These are phyloP conservation scores for Xylariales sp. DNA, from an alignment of 2,329 filamentous ascomycete genomes.

Conservation along the genomic window DNA sequence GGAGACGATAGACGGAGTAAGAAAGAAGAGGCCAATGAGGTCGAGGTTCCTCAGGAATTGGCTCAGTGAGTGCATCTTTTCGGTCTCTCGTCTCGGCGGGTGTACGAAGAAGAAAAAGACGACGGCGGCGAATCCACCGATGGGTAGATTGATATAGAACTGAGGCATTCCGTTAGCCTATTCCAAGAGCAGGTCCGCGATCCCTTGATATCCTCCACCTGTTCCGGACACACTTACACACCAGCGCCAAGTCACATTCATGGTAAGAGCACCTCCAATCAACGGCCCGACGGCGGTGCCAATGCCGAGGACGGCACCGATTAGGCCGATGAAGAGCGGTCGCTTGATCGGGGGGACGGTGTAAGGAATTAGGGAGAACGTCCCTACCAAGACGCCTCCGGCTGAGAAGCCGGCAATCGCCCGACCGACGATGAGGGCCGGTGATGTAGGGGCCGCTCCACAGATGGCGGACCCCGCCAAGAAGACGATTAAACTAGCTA, in stretches of 20 bases:
- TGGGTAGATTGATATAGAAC: constrained; percentile 54
- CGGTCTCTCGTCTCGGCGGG: constrained; percentile 31
- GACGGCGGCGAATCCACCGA: constrained; percentile 49
- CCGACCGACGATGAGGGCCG: too few species aligned
- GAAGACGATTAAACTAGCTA: too few species aligned
- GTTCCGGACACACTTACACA: constrained; percentile 31
- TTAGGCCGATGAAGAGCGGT: constrained; percentile 51
- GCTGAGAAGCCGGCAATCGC: too few species aligned
- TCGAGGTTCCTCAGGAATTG: constrained; percentile 41
- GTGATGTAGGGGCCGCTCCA: too few species aligned
- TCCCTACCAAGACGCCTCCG: too few species aligned
- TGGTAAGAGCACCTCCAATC: constrained; percentile 53
- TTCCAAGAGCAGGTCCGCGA: too few species aligned
- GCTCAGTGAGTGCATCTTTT: constrained; percentile 30
- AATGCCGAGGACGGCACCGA: constrained; percentile 51
- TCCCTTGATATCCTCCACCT: too few species aligned
- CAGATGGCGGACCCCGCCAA: too few species aligned
- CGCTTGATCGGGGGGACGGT: constrained; percentile 49
- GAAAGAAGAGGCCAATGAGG: constrained; percentile 40
- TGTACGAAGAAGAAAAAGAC: constrained; percentile 46
- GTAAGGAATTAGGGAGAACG: too few species aligned
- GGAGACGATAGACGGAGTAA: constrained; percentile 48
- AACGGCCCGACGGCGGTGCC: constrained; percentile 52
- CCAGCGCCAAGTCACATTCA: constrained; percentile 52
- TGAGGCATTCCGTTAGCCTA: too few species aligned